Evolutionary conservation across 2,329 filamentous ascomycete species (phyloP).

Genomic region (Epichloe hybrida): DNA sequence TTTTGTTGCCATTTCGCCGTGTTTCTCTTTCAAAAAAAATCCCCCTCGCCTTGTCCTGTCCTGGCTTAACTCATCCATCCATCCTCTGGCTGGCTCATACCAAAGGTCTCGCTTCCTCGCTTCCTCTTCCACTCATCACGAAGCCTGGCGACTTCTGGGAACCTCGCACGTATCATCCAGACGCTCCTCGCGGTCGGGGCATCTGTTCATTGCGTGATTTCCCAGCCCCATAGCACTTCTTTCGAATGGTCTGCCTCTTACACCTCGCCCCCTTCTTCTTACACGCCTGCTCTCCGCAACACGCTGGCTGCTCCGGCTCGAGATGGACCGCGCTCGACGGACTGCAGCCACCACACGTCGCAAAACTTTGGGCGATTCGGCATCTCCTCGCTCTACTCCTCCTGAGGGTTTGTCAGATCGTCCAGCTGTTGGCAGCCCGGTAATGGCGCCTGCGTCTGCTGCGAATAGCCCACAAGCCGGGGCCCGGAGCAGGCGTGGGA

Average conservation of each 20-base stretch:
- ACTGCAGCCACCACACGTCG: constrained; percentile 19
- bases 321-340: constrained; percentile 26
- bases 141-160: not conserved
- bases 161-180: not conserved
- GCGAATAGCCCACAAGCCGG: constrained; percentile 17
- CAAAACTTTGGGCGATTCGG: constrained; percentile 18
- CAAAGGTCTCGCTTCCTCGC: not conserved
- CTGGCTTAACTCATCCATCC: constrained; percentile 5
- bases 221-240: not conserved
- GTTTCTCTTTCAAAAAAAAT: constrained; percentile 3
- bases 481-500: constrained; percentile 18
- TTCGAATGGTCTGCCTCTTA: constrained; percentile 6
- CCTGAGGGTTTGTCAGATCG: constrained; percentile 19
- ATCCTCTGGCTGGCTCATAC: constrained; percentile 1
- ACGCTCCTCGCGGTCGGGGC: not conserved
- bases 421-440: constrained; percentile 16
- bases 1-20: constrained; percentile 3
- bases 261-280: constrained; percentile 9
- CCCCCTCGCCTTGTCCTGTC: constrained; percentile 1
- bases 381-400: constrained; percentile 20
- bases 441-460: constrained; percentile 17
- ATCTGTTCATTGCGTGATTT: constrained; percentile 4
- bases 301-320: constrained; percentile 16
- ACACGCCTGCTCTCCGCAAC: constrained; percentile 8
- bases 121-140: constrained; percentile 3